Conservation (phyloP, 331 rosid species). For the Quercus lobata region DNA sequence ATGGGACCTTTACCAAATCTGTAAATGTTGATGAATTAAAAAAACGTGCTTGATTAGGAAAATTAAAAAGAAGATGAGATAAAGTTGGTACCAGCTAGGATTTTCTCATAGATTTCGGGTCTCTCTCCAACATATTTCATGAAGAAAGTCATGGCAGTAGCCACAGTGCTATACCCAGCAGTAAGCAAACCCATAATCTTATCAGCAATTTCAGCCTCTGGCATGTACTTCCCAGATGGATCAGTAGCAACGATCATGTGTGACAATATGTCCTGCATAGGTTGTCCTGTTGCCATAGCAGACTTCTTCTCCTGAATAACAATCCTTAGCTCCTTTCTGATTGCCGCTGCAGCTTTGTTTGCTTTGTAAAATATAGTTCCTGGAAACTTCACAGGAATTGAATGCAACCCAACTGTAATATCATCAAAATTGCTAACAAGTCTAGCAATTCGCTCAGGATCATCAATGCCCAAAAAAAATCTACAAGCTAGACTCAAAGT, state of each 20-base stretch:
- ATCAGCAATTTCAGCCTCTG: slow-evolving; percentile 25
- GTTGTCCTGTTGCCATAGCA: slow-evolving; percentile 28
- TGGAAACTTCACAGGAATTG: slow-evolving; percentile 18
- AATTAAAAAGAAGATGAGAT: too few relatives aligned
- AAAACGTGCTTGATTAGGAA: too few relatives aligned
- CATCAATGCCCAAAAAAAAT: slow-evolving; percentile 34
- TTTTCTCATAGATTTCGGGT: slow-evolving; percentile 28
- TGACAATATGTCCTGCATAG: slow-evolving; percentile 28
- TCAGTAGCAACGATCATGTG: slow-evolving; percentile 38
- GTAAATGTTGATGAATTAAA: too few relatives aligned
- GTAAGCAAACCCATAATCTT: slow-evolving; percentile 24
- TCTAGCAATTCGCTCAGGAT: slow-evolving; percentile 19
- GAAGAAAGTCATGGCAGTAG: slow-evolving; percentile 33
- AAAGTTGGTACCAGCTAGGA: slow-evolving; percentile 18
- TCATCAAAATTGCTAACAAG: slow-evolving; percentile 28
- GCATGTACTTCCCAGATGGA: slow-evolving; percentile 33
- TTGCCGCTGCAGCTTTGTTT: slow-evolving; percentile 23
- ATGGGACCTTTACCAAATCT: too few relatives aligned
- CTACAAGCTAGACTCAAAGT: slow-evolving; percentile 33
- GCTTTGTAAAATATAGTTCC: slow-evolving; percentile 30
- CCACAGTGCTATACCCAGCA: slow-evolving; percentile 30
- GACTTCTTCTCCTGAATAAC: slow-evolving; percentile 37
- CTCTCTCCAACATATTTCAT: slow-evolving; percentile 28
- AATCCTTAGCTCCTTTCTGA: slow-evolving; percentile 25
- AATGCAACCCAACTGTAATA: slow-evolving; percentile 35